These are phyloP conservation scores for Cercospora brassicicola DNA, from an alignment of 2,329 filamentous ascomycete species.

Conservation along the genomic window DNA sequence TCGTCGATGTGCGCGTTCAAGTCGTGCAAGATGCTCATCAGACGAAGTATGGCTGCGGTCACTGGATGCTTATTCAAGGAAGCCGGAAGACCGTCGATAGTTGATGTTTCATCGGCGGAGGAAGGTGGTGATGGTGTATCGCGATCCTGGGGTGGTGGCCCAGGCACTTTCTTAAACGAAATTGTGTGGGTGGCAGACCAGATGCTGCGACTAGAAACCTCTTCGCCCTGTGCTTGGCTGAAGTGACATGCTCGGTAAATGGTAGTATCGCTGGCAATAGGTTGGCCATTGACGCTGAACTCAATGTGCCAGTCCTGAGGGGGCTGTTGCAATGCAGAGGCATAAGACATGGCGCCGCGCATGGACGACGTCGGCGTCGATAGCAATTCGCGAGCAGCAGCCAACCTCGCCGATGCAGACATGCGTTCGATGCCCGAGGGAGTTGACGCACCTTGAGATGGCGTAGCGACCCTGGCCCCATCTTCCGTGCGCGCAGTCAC, in stretches of 20 bases:
- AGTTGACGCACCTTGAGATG: conserved; percentile 59
- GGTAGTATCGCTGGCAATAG: conserved; percentile 86
- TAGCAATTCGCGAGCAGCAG: conserved; percentile 38
- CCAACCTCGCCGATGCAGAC: conserved; percentile 36
- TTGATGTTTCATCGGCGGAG: conserved; percentile 50
- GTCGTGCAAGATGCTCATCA: conserved; percentile 87
- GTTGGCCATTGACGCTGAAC: conserved; percentile 81
- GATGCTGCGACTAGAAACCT: conserved; percentile 71
- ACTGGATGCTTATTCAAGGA: conserved; percentile 81
- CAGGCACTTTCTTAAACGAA: conserved; percentile 82
- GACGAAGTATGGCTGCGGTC: conserved; percentile 80
- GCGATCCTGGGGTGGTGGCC: conserved; percentile 74
- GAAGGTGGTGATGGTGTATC: conserved; percentile 57
- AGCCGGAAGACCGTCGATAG: conserved; percentile 64
- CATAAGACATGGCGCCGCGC: conserved; percentile 72
- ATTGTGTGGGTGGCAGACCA: conserved; percentile 91
- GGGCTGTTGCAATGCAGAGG: conserved; percentile 73
- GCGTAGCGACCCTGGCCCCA: conserved; percentile 81
- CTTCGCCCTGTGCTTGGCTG: conserved; percentile 61
- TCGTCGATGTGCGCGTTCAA: conserved; percentile 93
- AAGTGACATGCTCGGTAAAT: conserved; percentile 93
- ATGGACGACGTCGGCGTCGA: conserved; percentile 52
- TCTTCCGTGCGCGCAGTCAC: conserved; percentile 91
- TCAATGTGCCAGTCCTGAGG: conserved; percentile 98
- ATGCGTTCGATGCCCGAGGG: conserved; percentile 34